These are phyloP conservation scores for Remersonia thermophila DNA, from an alignment of 2,329 filamentous ascomycete species.

Conservation along the genomic window DNA sequence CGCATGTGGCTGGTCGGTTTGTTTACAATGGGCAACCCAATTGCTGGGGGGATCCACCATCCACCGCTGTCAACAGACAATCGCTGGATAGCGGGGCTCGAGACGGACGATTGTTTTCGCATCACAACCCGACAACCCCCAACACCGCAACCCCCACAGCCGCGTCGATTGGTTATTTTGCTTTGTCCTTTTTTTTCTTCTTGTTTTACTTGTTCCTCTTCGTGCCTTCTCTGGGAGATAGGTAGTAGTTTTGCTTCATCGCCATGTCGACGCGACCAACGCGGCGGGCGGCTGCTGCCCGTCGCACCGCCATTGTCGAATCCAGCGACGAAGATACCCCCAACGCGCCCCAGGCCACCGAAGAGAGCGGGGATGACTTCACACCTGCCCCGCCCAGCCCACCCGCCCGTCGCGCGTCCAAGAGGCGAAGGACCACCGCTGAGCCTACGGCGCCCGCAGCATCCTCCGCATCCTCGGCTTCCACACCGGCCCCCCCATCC, in stretches of 20 bases:
- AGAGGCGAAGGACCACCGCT: conserved; percentile 30
- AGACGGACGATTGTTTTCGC: too few relatives aligned
- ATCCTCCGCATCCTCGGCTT: conserved; percentile 12
- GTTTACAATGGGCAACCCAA: too few relatives aligned
- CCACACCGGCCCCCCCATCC: conserved; percentile 10
- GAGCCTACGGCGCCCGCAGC: conserved; percentile 13
- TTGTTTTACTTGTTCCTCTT: conserved; percentile 4
- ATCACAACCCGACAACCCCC: too few relatives aligned
- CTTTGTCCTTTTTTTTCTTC: conserved; percentile 1
- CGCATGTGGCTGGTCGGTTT: too few relatives aligned
- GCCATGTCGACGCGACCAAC: conserved; percentile 30
- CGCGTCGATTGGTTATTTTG: conserved; percentile 3
- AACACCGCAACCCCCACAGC: too few relatives aligned
- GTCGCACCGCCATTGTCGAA: conserved; percentile 64
- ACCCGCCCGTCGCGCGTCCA: conserved; percentile 27
- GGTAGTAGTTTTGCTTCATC: neutral
- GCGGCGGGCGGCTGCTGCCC: conserved; percentile 36
- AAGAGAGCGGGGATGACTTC: conserved; percentile 62
- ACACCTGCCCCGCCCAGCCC: conserved; percentile 52
- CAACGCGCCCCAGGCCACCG: conserved; percentile 37
- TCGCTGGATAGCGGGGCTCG: too few relatives aligned
- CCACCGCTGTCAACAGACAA: too few relatives aligned
- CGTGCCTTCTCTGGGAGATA: too few relatives aligned
- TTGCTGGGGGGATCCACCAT: too few relatives aligned
- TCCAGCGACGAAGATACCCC: conserved; percentile 60